Evolutionary conservation across 2,329 filamentous ascomycete species (phyloP).

Genomic region (Aspergillus luchuensis): DNA sequence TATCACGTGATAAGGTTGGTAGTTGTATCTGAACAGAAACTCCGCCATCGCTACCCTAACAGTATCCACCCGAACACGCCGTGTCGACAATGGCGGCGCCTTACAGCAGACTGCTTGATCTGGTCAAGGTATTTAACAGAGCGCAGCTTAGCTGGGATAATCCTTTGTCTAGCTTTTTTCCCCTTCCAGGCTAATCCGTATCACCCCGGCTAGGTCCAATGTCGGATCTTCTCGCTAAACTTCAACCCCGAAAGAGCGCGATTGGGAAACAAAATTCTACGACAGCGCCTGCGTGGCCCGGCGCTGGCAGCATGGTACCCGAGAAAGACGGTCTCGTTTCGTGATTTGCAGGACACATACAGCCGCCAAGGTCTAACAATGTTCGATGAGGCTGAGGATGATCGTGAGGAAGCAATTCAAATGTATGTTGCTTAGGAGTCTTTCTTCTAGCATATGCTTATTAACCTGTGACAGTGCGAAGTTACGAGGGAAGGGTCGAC

Average conservation of each 20-base stretch:
- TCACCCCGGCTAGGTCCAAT: constrained; percentile 67
- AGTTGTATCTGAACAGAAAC: neutral
- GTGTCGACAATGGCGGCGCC: constrained; percentile 51
- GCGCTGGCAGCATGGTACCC: constrained; percentile 87
- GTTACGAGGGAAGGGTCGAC: constrained; percentile 79
- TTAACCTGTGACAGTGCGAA: constrained; percentile 59
- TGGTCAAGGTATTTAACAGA: constrained; percentile 69
- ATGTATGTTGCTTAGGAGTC: constrained; percentile 52
- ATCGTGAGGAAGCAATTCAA: constrained; percentile 67
- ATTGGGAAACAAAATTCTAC: constrained; percentile 87
- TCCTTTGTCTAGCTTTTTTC: neutral
- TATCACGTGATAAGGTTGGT: constrained; percentile 6
- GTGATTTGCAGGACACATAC: constrained; percentile 72
- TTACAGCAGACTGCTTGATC: constrained; percentile 60
- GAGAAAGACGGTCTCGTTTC: constrained; percentile 68
- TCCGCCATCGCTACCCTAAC: neutral
- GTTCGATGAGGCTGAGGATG: constrained; percentile 75
- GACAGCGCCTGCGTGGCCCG: constrained; percentile 84
- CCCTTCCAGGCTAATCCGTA: neutral
- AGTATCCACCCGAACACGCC: neutral
- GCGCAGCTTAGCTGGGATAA: neutral
- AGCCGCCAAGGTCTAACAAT: constrained; percentile 64
- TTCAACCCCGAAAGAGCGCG: constrained; percentile 84
- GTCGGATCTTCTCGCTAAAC: constrained; percentile 84
- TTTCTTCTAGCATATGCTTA: neutral